phyloP scores from a whole-genome alignment of 2,329 filamentous ascomycete genomes.

The Alternaria sp. region DNA sequence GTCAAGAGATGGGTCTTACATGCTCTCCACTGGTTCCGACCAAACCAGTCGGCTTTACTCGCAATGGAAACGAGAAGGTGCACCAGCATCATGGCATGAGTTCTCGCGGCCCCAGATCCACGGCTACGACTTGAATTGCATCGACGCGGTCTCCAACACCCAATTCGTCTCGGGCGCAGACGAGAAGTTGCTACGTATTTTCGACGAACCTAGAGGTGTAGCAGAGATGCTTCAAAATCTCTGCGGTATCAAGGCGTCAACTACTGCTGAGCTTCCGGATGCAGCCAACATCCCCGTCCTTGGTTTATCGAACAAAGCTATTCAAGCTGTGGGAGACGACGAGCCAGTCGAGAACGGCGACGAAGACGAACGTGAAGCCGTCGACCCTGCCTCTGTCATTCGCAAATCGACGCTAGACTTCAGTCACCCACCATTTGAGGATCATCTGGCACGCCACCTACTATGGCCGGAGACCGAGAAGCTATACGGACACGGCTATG shows the following conservation, averaged over 20 bases:
- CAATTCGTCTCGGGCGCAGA: constrained; percentile 95
- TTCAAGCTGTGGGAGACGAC: constrained; percentile 59
- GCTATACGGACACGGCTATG: constrained; percentile 96
- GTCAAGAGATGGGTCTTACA: constrained; percentile 80
- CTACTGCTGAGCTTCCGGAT: constrained; percentile 66
- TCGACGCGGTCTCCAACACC: constrained; percentile 73
- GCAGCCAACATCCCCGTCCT: constrained; percentile 94
- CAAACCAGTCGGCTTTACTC: constrained; percentile 91
- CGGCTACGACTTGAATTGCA: constrained; percentile 96
- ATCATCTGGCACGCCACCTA: constrained; percentile 85
- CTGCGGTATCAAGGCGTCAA: constrained; percentile 60
- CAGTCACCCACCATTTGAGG: constrained; percentile 82
- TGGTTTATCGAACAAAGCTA: constrained; percentile 93
- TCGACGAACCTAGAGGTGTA: constrained; percentile 85
- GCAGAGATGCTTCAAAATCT: constrained; percentile 74
- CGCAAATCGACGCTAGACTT: constrained; percentile 69
- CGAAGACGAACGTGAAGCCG: constrained; percentile 60
- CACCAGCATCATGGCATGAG: constrained; percentile 80
- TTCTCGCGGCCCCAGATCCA: constrained; percentile 96
- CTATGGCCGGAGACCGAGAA: constrained; percentile 97
- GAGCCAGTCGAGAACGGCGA: constrained; percentile 45
- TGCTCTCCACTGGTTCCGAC: constrained; percentile 88
- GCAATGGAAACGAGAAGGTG: constrained; percentile 67
- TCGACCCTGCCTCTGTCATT: constrained; percentile 63
- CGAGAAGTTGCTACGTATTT: constrained; percentile 96